These are phyloP conservation scores for Boletus rufocinnamomeus DNA, from an alignment of 768 basidiomycete genomes.

Conservation along the genomic window DNA sequence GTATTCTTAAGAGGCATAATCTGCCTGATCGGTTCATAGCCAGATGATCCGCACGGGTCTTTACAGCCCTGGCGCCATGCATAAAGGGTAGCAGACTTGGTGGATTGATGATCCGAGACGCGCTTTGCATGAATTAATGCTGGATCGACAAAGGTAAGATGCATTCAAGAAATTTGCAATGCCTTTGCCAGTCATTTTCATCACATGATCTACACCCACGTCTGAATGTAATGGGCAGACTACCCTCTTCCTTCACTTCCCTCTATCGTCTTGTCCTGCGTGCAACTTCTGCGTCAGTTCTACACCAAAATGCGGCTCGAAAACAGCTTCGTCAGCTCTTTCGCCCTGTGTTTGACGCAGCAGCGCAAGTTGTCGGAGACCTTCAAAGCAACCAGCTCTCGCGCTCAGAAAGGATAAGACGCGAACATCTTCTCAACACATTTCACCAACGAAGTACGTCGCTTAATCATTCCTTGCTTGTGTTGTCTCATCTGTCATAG, in stretches of 20 bases:
- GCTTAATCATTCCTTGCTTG: neutral
- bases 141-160: slow-evolving; percentile 10
- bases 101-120: slow-evolving; percentile 1
- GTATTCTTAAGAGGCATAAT: neutral
- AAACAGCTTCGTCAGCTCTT: slow-evolving; percentile 49
- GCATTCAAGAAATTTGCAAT: neutral
- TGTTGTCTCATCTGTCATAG: slow-evolving; percentile 39
- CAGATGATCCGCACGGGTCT: slow-evolving; percentile 8
- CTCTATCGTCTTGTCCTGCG: slow-evolving; percentile 63
- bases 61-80: neutral
- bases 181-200: neutral
- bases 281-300: slow-evolving; percentile 55
- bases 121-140: neutral
- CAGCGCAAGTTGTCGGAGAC: slow-evolving; percentile 43
- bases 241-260: slow-evolving; percentile 49
- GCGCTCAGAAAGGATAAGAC: slow-evolving; percentile 30
- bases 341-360: slow-evolving; percentile 57
- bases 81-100: neutral
- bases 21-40: slow-evolving; percentile 7
- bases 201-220: slow-evolving; percentile 16
- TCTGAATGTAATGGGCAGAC: slow-evolving; percentile 8
- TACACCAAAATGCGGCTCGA: slow-evolving; percentile 50
- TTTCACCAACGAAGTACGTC: slow-evolving; percentile 61
- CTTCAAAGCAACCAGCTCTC: slow-evolving; percentile 38
- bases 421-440: slow-evolving; percentile 44